Base-by-base conservation (phyloP, 352 stramenopile genomes). In the Pythium aphanidermatum region DNA sequence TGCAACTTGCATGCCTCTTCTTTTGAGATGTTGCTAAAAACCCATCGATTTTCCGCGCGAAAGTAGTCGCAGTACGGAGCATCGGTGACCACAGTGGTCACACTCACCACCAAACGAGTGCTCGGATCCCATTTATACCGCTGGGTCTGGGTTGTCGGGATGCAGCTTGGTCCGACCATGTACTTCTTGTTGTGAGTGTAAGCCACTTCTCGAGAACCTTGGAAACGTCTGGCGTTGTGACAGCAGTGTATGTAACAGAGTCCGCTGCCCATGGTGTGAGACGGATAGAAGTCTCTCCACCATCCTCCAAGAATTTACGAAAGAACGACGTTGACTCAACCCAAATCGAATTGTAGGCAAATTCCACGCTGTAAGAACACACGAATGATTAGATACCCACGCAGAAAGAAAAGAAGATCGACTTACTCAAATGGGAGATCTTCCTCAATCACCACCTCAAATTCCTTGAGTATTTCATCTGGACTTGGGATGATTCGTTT, bases 181-280 rank as follows among this genome's bases (percentile, higher is more conserved):
- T 92, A 92, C 55, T 94, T 92, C 52, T 94, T 94, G 67, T 94
- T 89, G 69, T 90, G 79, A 1, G 57, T 78, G 46, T 83, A 90
- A 4, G 59, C 65, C 1, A 91, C 71, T 6, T 57, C 40, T 0
- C 83, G 69, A 39, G 64, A 67, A 16, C 57, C 74, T 39, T 88
- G 58, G 39, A 92, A 91, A 5, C 78, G 28, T 92, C 79, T 2
- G 69, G 41, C 7, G 64, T 83, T 8, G 35, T 51, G 2, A 88
- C 63, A 4, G 74, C 72, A 14, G 75, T 78, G 56, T 86, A 86
- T 10, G 53, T 60, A 14, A 67, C 29, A 3, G 62, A 33, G 17
- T 61, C 55, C 26, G 65, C 63, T 12, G 68, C 46, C 83, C 83
- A 94, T 2, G 50, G 30, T 10, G 59, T 47, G 12, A 94, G 59